A percentile compares a stretch with the other conserved stretches of the same genome.
Evolutionary conservation across 768 basidiomycete genomes (phyloP).

Genomic region (Podaxis mareebaensis): DNA sequence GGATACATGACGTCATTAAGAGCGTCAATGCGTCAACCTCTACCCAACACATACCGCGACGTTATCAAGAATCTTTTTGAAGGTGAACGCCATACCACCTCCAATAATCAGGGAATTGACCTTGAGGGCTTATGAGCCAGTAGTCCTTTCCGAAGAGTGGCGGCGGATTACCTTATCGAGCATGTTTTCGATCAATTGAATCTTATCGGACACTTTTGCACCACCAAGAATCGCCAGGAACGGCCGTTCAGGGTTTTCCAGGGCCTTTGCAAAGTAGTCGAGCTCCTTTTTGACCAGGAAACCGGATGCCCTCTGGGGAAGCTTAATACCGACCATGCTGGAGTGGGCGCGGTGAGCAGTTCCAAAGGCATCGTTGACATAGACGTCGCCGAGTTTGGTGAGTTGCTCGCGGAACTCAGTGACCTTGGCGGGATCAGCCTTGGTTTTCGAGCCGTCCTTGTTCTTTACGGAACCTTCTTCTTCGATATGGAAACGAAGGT

Average conservation of each 20-base stretch:
- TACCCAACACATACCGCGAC: constrained; percentile 52
- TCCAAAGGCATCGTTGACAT: constrained; percentile 98
- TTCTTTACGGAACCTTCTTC: constrained; percentile 96
- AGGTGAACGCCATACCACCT: constrained; percentile 99
- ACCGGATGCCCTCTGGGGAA: constrained; percentile 90
- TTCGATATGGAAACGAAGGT: constrained; percentile 97
- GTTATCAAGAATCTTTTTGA: constrained; percentile 90
- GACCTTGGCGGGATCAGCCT: constrained; percentile 84
- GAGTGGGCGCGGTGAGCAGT: constrained; percentile 99
- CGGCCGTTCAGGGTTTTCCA: constrained; percentile 91
- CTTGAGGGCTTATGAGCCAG: constrained; percentile 34
- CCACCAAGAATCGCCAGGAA: constrained; percentile 99
- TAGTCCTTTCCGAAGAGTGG: neutral
- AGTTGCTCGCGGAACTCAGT: constrained; percentile 83
- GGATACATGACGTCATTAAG: constrained; percentile 24
- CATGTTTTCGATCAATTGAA: constrained; percentile 98
- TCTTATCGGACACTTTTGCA: constrained; percentile 99
- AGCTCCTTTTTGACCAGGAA: constrained; percentile 99
- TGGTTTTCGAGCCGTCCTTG: constrained; percentile 91
- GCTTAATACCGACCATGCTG: constrained; percentile 95
- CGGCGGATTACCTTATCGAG: constrained; percentile 77
- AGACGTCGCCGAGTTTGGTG: constrained; percentile 92
- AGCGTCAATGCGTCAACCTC: constrained; percentile 5
- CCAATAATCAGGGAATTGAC: constrained; percentile 96
- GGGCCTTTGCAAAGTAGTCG: constrained; percentile 97